Base-by-base conservation (phyloP, 345 rosid genomes). In the Eutrema japonicum region DNA sequence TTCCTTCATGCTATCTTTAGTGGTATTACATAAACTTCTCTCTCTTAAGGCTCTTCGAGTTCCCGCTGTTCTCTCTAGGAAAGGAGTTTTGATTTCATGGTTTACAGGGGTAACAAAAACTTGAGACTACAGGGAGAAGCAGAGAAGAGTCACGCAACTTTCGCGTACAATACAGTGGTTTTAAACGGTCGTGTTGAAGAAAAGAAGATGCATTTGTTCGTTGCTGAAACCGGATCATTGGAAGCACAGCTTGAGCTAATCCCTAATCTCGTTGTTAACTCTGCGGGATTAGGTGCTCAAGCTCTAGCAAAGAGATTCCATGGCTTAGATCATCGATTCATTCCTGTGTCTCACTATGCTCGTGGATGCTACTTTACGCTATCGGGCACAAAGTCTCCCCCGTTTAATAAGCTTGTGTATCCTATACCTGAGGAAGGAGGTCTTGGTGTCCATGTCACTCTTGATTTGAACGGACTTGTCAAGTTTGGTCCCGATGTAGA, bases 401-500 rank as follows among this genome's bases (percentile, higher is more conserved):
- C 91, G 64, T 94, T 94, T 68, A 53, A 77, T 45, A 89, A 66
- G 46, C 83, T 91, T 81, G 85, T 94, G 81, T 91, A 94, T 80
- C 97, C 98, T 30, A 70, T 91, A 40, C 96, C 98, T 0, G 97
- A 91, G 85, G 90, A 87, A 73, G 97, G 96, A 48, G 97, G 98
- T 59, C 81, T 94, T 22, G 96, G 98, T 46, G 93, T 91, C 61
- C 97, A 94, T 77, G 95, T 91, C 68, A 89, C 96, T 60, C 66
- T 94, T 68, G 98, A 91, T 83, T 85, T 94, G 81, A 88, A 87
- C 68, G 95, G 96, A 56, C 85, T 84, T 75, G 83, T 89, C 47
- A 94, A 91, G 88, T 94, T 89, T 84, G 97, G 98, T 50, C 98
- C 98, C 0, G 89, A 94, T 80, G 97, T 94, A 52, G 97, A 94